Conservation (phyloP, 2,329 filamentous ascomycete species). For the Orbilia oligospora region DNA sequence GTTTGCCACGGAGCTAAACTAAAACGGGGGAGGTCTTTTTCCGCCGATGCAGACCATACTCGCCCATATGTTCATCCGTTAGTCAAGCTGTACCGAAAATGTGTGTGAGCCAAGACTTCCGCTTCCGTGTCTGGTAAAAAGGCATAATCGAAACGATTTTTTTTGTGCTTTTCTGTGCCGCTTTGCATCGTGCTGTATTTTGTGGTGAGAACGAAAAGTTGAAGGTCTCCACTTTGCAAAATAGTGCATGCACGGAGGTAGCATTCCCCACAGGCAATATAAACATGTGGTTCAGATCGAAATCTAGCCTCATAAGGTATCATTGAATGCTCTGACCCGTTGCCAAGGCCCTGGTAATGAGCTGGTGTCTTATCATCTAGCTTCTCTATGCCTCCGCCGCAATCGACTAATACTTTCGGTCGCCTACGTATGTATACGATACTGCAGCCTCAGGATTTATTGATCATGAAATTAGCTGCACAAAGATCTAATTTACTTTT, state of each 20-base stretch:
- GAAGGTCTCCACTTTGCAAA: conserved; percentile 49
- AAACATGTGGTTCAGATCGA: conserved; percentile 33
- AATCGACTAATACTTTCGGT: neutral
- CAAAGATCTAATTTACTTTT: neutral
- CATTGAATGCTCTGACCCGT: conserved; percentile 44
- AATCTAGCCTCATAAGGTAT: conserved; percentile 49
- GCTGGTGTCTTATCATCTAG: conserved; percentile 1
- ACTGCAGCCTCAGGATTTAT: neutral
- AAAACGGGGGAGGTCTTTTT: conserved; percentile 24
- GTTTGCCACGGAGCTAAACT: conserved; percentile 27
- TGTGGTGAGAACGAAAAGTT: conserved; percentile 32
- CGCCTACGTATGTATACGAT: neutral
- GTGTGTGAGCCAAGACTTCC: neutral
- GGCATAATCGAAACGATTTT: conserved; percentile 46
- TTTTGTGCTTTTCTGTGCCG: conserved; percentile 31
- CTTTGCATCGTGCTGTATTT: conserved; percentile 32
- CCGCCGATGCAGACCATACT: conserved; percentile 37
- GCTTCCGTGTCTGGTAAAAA: conserved; percentile 15
- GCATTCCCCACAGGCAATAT: conserved; percentile 50
- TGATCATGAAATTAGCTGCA: conserved; percentile 11
- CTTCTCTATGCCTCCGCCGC: neutral
- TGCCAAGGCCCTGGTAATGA: conserved; percentile 42
- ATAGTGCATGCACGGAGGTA: conserved; percentile 38
- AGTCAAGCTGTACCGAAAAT: conserved; percentile 4
- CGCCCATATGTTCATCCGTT: conserved; percentile 14